A percentile compares a stretch with the other conserved stretches of the same genome.
Conservation (phyloP, 495 filamentous ascomycete genomes). For the Podospora pseudoanserina region DNA sequence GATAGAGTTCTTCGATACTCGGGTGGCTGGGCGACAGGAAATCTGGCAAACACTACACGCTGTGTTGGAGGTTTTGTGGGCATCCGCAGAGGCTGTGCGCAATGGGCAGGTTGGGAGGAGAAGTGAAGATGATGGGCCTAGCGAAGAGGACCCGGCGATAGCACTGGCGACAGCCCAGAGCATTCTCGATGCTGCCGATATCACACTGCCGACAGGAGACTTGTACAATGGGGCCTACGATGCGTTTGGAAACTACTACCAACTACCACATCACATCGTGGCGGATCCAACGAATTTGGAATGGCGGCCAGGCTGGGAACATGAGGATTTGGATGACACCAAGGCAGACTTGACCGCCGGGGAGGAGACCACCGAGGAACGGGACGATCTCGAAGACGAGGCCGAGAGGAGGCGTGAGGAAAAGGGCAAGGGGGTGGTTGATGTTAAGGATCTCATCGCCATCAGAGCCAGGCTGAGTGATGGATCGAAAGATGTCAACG, state of each 20-base stretch:
- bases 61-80: slow-evolving; percentile 62
- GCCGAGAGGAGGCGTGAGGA: slow-evolving; percentile 61
- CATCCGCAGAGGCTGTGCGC: slow-evolving; percentile 27
- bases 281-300: slow-evolving; percentile 69
- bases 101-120: slow-evolving; percentile 22
- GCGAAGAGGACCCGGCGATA: slow-evolving; percentile 16
- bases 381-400: slow-evolving; percentile 40
- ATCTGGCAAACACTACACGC: slow-evolving; percentile 72
- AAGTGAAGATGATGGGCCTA: slow-evolving; percentile 25
- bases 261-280: slow-evolving; percentile 71
- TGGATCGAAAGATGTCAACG: slow-evolving; percentile 59
- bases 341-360: slow-evolving; percentile 45
- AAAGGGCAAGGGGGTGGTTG: slow-evolving; percentile 55
- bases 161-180: slow-evolving; percentile 70
- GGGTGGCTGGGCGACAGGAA: slow-evolving; percentile 70
- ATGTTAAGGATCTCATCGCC: slow-evolving; percentile 51
- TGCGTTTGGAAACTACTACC: slow-evolving; percentile 69
- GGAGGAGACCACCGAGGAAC: slow-evolving; percentile 42
- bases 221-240: slow-evolving; percentile 75
- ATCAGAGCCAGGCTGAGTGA: slow-evolving; percentile 70
- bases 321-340: slow-evolving; percentile 39
- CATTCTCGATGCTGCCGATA: slow-evolving; percentile 69
- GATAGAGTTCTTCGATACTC: slow-evolving; percentile 76
- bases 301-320: slow-evolving; percentile 34
- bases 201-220: slow-evolving; percentile 75